Conservation (phyloP, 2,329 filamentous ascomycete species). For the Neofusicoccum parvum region DNA sequence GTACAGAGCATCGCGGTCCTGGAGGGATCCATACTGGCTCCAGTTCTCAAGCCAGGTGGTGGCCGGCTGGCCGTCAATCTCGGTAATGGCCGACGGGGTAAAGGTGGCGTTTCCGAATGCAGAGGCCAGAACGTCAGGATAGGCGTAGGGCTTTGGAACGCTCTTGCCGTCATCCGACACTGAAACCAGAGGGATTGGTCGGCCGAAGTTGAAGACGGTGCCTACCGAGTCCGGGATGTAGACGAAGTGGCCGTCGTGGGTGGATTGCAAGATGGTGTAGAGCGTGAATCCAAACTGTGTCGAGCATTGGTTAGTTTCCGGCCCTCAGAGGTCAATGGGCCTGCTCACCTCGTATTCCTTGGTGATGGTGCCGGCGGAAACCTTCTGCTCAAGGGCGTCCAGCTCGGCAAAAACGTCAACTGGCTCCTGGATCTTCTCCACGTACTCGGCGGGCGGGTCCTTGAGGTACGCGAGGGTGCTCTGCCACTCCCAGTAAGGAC, state of each 20-base stretch:
- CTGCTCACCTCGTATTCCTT: constrained; percentile 41
- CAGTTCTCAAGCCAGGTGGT: constrained; percentile 51
- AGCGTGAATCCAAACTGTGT: constrained; percentile 52
- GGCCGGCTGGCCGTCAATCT: constrained; percentile 60
- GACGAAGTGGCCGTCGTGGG: constrained; percentile 67
- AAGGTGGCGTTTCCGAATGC: constrained; percentile 48
- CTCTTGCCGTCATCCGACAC: constrained; percentile 62
- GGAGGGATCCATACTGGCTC: constrained; percentile 51
- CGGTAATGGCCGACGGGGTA: constrained; percentile 53
- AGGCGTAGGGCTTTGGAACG: constrained; percentile 60
- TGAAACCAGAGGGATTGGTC: constrained; percentile 57
- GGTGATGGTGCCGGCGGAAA: constrained; percentile 39
- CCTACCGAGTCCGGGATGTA: constrained; percentile 58
- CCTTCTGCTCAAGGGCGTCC: constrained; percentile 41
- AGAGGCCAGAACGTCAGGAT: constrained; percentile 49
- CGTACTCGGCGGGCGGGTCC: constrained; percentile 49
- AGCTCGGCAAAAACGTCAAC: constrained; percentile 47
- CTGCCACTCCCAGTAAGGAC: constrained; percentile 51
- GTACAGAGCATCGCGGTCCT: constrained; percentile 62
- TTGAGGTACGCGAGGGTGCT: constrained; percentile 48
- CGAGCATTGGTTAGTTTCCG: neutral
- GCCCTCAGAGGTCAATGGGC: neutral
- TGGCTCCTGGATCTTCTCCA: constrained; percentile 47
- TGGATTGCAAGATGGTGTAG: constrained; percentile 54
- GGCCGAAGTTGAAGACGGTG: constrained; percentile 52